These are phyloP conservation scores for Russula virescens DNA, from an alignment of 768 basidiomycete genomes.

Conservation along the genomic window DNA sequence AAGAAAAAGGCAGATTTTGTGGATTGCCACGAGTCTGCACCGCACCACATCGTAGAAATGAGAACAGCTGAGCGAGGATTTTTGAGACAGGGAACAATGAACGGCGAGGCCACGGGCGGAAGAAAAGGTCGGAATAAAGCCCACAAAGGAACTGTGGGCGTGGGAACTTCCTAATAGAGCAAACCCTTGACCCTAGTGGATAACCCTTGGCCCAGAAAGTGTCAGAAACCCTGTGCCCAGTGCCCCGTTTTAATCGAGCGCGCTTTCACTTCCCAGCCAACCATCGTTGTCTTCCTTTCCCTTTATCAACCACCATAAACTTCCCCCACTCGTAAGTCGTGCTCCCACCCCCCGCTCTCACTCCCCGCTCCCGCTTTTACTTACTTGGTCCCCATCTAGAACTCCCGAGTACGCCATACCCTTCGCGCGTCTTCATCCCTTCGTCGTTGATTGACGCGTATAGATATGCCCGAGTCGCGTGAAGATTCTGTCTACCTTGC, in stretches of 20 bases:
- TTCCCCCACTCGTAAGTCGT: slow-evolving; percentile 15
- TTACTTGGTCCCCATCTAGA: slow-evolving; percentile 23
- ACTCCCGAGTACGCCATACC: slow-evolving; percentile 4
- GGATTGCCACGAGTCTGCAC: no score
- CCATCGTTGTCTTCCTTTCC: slow-evolving; percentile 20
- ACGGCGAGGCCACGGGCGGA: neutral
- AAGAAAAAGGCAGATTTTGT: no score
- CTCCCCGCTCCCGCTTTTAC: slow-evolving; percentile 12
- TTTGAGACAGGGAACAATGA: neutral
- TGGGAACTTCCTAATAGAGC: slow-evolving; percentile 21
- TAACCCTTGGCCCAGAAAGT: slow-evolving; percentile 24
- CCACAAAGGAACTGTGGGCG: slow-evolving; percentile 5
- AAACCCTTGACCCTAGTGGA: slow-evolving; percentile 25
- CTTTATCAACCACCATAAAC: slow-evolving; percentile 23
- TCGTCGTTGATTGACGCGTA: slow-evolving; percentile 9
- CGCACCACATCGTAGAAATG: neutral
- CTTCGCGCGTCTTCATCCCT: neutral
- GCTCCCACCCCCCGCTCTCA: neutral
- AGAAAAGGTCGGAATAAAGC: slow-evolving; percentile 6
- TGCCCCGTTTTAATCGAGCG: slow-evolving; percentile 26
- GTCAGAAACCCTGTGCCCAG: slow-evolving; percentile 26
- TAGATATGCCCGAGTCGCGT: slow-evolving; percentile 79
- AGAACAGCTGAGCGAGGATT: no score
- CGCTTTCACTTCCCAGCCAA: slow-evolving; percentile 20
- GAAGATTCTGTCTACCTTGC: slow-evolving; percentile 99